Conservation (phyloP, 2,329 filamentous ascomycete genomes). For the Aspergillus ustus region DNA sequence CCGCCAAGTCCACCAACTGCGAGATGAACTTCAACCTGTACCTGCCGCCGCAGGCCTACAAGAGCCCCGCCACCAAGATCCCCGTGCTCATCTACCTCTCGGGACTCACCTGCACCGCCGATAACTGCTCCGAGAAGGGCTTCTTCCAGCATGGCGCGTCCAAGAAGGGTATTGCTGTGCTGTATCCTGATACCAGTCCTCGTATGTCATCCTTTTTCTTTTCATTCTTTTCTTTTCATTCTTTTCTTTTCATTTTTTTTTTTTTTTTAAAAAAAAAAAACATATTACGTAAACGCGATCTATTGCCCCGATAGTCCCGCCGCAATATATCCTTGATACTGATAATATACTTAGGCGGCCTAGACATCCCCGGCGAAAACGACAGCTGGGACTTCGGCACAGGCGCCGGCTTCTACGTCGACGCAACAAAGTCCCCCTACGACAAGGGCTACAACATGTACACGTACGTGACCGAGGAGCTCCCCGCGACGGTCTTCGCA, state of each 20-base stretch:
- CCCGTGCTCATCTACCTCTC: conserved; percentile 93
- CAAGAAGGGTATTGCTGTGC: conserved; percentile 81
- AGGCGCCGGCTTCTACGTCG: conserved; percentile 92
- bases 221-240: neutral
- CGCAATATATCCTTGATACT: no score
- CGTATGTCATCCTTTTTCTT: conserved; percentile 57
- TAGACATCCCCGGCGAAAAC: conserved; percentile 80
- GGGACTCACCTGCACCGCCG: conserved; percentile 90
- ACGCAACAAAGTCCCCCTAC: conserved; percentile 79
- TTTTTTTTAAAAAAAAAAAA: no score
- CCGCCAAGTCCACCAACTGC: conserved; percentile 76
- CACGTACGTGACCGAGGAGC: conserved; percentile 84
- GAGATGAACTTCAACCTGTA: conserved; percentile 94
- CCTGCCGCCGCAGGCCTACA: conserved; percentile 73
- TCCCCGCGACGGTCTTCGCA: conserved; percentile 76
- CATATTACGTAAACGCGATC: no score
- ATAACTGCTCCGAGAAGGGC: conserved; percentile 76
- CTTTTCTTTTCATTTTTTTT: neutral
- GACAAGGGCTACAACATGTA: conserved; percentile 88
- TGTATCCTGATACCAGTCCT: conserved; percentile 94
- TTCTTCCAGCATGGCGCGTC: conserved; percentile 88
- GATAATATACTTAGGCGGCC: conserved; percentile 61
- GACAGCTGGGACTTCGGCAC: conserved; percentile 90
- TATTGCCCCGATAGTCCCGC: no score
- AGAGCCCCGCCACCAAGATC: conserved; percentile 61